These are phyloP conservation scores for Neurospora discreta DNA, from an alignment of 495 filamentous ascomycete species.

Conservation along the genomic window DNA sequence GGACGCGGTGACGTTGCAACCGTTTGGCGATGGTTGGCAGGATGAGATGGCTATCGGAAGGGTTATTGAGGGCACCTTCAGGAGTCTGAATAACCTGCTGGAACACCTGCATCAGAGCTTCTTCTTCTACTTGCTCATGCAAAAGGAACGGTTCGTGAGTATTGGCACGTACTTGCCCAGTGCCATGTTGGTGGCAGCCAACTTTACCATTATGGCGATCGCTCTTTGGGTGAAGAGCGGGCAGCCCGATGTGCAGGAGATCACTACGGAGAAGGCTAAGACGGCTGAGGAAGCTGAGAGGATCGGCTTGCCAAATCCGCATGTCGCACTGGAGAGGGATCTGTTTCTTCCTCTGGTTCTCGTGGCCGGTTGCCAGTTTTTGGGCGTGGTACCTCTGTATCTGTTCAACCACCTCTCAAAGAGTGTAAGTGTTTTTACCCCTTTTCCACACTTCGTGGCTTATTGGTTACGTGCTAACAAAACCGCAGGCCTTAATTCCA, in stretches of 20 bases:
- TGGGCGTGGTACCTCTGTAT: slow-evolving; percentile 77
- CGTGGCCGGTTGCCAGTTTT: slow-evolving; percentile 58
- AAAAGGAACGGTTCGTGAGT: slow-evolving; percentile 83
- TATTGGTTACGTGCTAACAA: slow-evolving; percentile 9
- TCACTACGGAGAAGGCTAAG: slow-evolving; percentile 8
- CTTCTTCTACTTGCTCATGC: slow-evolving; percentile 96
- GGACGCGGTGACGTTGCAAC: slow-evolving; percentile 86
- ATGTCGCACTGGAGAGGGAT: slow-evolving; percentile 48
- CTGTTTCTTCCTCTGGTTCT: slow-evolving; percentile 69
- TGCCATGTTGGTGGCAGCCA: slow-evolving; percentile 88
- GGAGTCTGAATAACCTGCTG: slow-evolving; percentile 89
- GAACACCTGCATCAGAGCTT: slow-evolving; percentile 98
- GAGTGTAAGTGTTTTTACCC: slow-evolving; percentile 39
- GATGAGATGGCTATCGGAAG: slow-evolving; percentile 93
- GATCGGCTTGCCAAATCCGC: slow-evolving; percentile 5
- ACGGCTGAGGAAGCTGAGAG: slow-evolving; percentile 12
- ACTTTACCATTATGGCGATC: slow-evolving; percentile 93
- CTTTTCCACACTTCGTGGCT: background rate
- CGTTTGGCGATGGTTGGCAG: slow-evolving; percentile 85
- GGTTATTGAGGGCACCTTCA: slow-evolving; percentile 76
- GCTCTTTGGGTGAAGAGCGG: slow-evolving; percentile 85
- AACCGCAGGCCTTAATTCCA: slow-evolving; percentile 41
- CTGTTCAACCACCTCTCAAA: slow-evolving; percentile 67
- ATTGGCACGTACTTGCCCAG: slow-evolving; percentile 96
- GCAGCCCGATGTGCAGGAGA: slow-evolving; percentile 16